Base-by-base conservation (phyloP, 139 green algal species). In the Desmodesmus armatus region DNA sequence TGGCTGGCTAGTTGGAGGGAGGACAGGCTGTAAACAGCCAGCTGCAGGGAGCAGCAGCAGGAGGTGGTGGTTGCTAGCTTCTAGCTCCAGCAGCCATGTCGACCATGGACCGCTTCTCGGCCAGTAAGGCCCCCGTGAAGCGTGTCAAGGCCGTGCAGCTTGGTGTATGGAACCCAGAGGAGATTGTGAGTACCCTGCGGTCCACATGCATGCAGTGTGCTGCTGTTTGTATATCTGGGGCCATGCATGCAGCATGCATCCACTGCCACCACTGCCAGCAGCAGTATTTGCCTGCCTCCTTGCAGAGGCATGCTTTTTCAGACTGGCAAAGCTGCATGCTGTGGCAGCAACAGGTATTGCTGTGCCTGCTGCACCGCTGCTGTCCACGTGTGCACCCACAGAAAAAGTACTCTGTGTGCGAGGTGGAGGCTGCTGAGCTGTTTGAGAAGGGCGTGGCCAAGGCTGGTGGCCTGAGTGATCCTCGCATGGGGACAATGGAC, bases 61-160 rank as follows among this genome's bases (percentile, higher is more conserved):
- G n/a, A n/a, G n/a, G n/a, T n/a, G n/a, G n/a, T n/a, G n/a, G n/a
- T n/a, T n/a, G n/a, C n/a, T n/a, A n/a, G n/a, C n/a, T 29, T 4
- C 11, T 51, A 75, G 37, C 60, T 43, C 63, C 31, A 17, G 75
- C 75, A 37, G 37, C 31, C 44, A 89, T 79, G 87, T 72, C 85
- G 44, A 89, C 78, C 44, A 60, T 94, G 43, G 94, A 97, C 69
- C 76, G 93, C 39, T 98, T 98, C 81, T 87, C 91, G 21, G 93
- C 92, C 87, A 95, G 88, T 17, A 88, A 75, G 55, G 94, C 93
- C 25, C 90, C 93, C 35, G 85, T 98, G 44, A 95, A 94, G 85
- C 94, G 93, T 47, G 94, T 99, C 11, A 95, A 96, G 82, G 82
- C 85, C 6, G 88, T 99, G 35, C 98, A 99, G 92, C 98, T 99